Percentiles rank a stretch among this genome's conserved stretches.
Conservation (phyloP, 345 rosid species). For the Viola odorata region DNA sequence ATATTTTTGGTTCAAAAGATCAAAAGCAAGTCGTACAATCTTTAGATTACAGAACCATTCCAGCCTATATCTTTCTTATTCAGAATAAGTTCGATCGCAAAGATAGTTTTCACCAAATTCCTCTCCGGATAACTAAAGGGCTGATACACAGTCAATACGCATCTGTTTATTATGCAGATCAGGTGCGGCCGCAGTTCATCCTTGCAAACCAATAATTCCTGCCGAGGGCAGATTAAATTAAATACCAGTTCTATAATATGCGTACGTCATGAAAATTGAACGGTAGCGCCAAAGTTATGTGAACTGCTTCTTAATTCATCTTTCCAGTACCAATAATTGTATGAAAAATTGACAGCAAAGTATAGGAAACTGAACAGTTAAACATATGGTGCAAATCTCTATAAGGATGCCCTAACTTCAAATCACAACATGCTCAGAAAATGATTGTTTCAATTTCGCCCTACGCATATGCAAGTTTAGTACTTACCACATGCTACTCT, state of each 20-base stretch:
- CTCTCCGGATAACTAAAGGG: background rate
- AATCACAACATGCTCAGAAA: too few species aligned
- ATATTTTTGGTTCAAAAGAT: background rate
- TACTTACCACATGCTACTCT: constrained; percentile 74
- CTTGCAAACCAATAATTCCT: constrained; percentile 63
- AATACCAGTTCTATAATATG: background rate
- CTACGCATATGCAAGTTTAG: background rate
- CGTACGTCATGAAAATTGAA: too few species aligned
- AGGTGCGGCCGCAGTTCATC: constrained; percentile 12
- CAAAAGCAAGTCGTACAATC: background rate
- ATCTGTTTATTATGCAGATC: background rate
- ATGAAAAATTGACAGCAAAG: too few species aligned
- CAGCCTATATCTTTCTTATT: constrained; percentile 8
- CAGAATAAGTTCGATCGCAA: background rate
- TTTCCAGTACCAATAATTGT: too few species aligned
- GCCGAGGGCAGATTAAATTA: constrained; percentile 4
- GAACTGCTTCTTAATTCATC: too few species aligned
- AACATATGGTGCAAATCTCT: too few species aligned
- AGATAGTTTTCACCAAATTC: too few species aligned
- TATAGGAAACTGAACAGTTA: too few species aligned
- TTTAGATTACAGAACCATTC: background rate
- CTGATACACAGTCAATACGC: background rate
- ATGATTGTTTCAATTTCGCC: background rate
- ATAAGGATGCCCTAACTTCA: too few species aligned
- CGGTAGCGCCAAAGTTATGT: too few species aligned